phyloP scores from a whole-genome alignment of 139 green algal genomes.

The Chlorella sp. region DNA sequence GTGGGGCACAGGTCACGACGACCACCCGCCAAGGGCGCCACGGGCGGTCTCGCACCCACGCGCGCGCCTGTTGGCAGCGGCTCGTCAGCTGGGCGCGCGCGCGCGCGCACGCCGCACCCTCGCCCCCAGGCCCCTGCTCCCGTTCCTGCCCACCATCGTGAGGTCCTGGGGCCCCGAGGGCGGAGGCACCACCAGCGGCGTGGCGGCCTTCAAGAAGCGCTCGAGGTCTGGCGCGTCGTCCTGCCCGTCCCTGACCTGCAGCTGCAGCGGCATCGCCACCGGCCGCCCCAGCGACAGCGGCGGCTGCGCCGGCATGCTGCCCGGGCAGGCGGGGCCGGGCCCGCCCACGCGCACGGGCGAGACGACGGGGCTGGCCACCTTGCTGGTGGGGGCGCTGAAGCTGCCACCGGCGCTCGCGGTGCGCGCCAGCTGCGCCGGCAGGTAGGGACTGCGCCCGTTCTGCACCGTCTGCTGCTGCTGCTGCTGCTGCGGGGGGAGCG shows the following conservation, averaged over 20 bases:
- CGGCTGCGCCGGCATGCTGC: slow-evolving; percentile 6
- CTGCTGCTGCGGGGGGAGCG: background rate
- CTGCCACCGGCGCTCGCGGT: background rate
- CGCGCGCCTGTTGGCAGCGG: background rate
- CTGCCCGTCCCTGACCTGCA: slow-evolving; percentile 15
- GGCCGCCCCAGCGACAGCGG: background rate
- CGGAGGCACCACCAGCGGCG: slow-evolving; percentile 18
- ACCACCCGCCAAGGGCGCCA: background rate
- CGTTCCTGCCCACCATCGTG: slow-evolving; percentile 4
- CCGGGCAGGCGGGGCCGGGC: background rate
- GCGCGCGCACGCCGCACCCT: too few species aligned
- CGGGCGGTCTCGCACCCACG: background rate
- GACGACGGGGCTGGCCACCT: background rate
- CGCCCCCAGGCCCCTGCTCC: background rate
- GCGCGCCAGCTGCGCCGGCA: background rate
- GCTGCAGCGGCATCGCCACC: too few species aligned
- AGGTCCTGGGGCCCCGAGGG: slow-evolving; percentile 3
- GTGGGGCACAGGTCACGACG: background rate
- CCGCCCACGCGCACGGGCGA: background rate
- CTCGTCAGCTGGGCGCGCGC: too few species aligned
- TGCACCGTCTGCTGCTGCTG: background rate
- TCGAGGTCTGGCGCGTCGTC: slow-evolving; percentile 41
- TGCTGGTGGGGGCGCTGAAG: slow-evolving; percentile 12
- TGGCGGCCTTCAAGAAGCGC: slow-evolving; percentile 35
- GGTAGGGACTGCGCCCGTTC: background rate